These are phyloP conservation scores for Fusarium sp. DNA, from an alignment of 2,329 filamentous ascomycete species.

Conservation along the genomic window DNA sequence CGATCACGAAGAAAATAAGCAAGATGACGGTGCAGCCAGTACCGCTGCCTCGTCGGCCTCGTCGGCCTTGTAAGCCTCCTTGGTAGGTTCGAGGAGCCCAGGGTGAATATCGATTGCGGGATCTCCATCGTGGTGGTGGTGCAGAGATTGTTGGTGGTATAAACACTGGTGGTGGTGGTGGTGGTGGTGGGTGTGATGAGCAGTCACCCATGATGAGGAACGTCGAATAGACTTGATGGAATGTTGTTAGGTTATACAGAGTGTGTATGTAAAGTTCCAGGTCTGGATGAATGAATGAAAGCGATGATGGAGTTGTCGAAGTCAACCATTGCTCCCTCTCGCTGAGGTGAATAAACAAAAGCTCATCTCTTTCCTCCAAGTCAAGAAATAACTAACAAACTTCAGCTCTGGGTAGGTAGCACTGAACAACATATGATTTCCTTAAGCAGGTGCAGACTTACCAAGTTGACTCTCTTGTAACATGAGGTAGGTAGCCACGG, in stretches of 20 bases:
- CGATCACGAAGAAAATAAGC: too few species aligned
- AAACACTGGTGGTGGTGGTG: too few species aligned
- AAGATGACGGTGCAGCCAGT: too few species aligned
- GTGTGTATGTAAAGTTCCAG: background rate
- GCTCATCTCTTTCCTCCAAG: background rate
- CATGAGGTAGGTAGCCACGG: background rate
- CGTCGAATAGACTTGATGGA: background rate
- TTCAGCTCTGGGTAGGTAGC: background rate
- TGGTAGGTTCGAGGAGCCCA: too few species aligned
- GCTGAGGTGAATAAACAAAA: background rate
- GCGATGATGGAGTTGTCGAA: background rate
- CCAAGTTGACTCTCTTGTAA: background rate
- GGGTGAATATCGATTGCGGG: too few species aligned
- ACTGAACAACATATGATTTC: background rate
- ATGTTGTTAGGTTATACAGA: background rate
- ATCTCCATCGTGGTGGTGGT: too few species aligned
- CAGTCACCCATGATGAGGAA: constrained; percentile 22
- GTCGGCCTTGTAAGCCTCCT: too few species aligned
- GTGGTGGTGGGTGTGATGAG: too few species aligned
- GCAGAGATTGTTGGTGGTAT: too few species aligned
- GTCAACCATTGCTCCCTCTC: background rate
- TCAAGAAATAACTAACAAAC: background rate
- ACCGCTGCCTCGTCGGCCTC: too few species aligned
- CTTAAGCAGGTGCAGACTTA: background rate
- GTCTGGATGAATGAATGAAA: background rate